Conservation (phyloP, 345 rosid genomes). For the Laguncularia racemosa region DNA sequence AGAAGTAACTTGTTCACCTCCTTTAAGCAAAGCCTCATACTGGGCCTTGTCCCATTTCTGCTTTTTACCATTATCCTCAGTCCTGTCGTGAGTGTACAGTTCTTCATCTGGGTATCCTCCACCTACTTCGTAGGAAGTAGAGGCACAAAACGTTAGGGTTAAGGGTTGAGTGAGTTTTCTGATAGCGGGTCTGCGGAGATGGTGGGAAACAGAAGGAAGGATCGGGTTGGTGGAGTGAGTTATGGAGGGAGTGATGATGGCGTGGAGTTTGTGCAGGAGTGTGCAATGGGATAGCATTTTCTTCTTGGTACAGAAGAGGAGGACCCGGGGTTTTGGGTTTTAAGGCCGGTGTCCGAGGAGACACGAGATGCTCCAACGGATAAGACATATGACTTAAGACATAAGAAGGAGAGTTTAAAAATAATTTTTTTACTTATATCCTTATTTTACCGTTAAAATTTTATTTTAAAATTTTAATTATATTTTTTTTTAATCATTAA, state of each 20-base stretch:
- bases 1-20: slow-evolving; percentile 92
- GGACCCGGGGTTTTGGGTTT: neutral
- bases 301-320: neutral
- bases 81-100: slow-evolving; percentile 19
- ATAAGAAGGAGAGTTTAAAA: too few relatives aligned
- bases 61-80: slow-evolving; percentile 11
- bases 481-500: too few relatives aligned
- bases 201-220: slow-evolving; percentile 1
- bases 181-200: slow-evolving; percentile 6
- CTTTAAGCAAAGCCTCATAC: slow-evolving; percentile 73
- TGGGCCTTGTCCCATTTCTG: slow-evolving; percentile 42
- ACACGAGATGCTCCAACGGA: too few relatives aligned
- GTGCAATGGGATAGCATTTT: slow-evolving; percentile 19
- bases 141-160: slow-evolving; percentile 8
- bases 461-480: too few relatives aligned
- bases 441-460: too few relatives aligned
- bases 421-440: too few relatives aligned
- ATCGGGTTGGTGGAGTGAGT: neutral
- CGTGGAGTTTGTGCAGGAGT: slow-evolving; percentile 4
- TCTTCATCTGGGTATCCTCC: slow-evolving; percentile 60
- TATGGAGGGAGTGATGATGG: slow-evolving; percentile 1
- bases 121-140: slow-evolving; percentile 53
- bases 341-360: neutral
- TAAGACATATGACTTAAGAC: too few relatives aligned
- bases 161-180: slow-evolving; percentile 14